These are phyloP conservation scores for Talaromyces sp. DNA, from an alignment of 2,329 filamentous ascomycete species.

Conservation along the genomic window DNA sequence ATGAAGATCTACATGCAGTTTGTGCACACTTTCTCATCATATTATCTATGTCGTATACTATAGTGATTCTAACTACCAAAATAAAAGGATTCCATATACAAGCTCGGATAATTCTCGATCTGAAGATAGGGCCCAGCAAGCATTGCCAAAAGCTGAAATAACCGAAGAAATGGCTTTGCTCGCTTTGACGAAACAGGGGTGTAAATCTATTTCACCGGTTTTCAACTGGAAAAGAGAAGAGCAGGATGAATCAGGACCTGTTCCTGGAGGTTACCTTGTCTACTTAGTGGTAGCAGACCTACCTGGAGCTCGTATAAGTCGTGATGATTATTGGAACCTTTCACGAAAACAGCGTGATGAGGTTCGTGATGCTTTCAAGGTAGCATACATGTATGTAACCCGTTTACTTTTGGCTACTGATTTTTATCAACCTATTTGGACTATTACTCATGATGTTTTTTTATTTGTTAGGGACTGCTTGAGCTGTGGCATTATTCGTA, in stretches of 20 bases:
- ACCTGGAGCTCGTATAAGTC: background rate
- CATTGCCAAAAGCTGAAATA: background rate
- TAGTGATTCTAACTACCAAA: background rate
- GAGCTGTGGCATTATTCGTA: no score
- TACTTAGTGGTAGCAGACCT: background rate
- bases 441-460: no score
- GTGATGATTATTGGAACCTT: background rate
- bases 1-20: constrained; percentile 6
- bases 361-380: background rate
- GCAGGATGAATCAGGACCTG: background rate
- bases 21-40: background rate
- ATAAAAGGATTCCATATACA: constrained; percentile 1
- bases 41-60: background rate
- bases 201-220: background rate
- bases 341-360: background rate
- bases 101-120: background rate
- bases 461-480: no score
- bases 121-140: background rate
- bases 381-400: background rate
- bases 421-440: background rate
- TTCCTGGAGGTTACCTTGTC: constrained; percentile 3
- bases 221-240: background rate
- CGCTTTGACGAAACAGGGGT: background rate
- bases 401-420: background rate
- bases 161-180: background rate